Conservation (phyloP, 345 rosid genomes). For the Turnera subulata region DNA sequence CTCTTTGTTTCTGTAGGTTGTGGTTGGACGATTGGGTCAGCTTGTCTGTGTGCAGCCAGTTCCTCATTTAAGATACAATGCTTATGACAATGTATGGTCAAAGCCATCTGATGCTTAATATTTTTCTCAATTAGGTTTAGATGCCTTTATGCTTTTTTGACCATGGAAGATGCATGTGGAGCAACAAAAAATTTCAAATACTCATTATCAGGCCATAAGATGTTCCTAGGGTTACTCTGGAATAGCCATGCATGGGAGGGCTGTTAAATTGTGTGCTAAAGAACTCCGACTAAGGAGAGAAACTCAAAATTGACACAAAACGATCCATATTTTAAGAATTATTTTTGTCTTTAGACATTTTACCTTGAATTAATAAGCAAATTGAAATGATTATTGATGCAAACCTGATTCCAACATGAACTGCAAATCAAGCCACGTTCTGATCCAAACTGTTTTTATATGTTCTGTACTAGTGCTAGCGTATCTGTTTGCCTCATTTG, state of each 20-base stretch:
- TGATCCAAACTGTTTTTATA: too few species aligned
- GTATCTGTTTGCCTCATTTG: too few species aligned
- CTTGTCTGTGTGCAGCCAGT: conserved; percentile 69
- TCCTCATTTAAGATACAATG: conserved; percentile 52
- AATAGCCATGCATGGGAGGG: neutral
- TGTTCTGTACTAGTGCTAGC: too few species aligned
- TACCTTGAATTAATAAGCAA: too few species aligned
- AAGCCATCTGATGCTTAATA: conserved; percentile 8
- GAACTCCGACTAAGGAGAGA: neutral
- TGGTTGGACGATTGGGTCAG: conserved; percentile 72
- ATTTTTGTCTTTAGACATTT: too few species aligned
- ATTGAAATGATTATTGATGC: too few species aligned
- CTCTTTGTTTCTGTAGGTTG: conserved; percentile 38
- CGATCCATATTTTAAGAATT: too few species aligned
- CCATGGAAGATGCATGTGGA: neutral
- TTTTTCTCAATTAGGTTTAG: neutral
- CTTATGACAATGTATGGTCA: conserved; percentile 6
- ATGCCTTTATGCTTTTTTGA: neutral
- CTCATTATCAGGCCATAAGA: neutral
- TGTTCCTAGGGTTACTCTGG: neutral
- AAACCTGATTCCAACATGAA: too few species aligned
- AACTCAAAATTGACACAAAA: too few species aligned
- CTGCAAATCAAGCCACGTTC: too few species aligned
- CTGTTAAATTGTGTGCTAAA: neutral
- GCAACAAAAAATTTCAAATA: neutral